Conservation (phyloP, 1,284 basidiomycete species). For the Tilletia caries region DNA sequence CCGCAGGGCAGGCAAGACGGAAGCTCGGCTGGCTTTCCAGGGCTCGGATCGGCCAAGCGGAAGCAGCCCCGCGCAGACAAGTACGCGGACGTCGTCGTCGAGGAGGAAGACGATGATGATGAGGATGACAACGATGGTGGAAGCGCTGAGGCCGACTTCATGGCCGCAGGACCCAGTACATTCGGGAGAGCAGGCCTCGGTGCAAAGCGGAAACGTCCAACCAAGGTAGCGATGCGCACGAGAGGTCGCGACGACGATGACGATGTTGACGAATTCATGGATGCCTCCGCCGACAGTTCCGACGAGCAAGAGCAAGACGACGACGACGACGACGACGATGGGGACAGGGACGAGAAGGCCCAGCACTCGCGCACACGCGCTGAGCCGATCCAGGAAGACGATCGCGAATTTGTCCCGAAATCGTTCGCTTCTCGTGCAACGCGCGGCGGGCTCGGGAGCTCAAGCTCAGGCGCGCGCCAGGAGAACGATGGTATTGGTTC, state of each 20-base stretch:
- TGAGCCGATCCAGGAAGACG: no score
- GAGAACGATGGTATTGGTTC: background rate
- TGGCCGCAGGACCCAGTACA: background rate
- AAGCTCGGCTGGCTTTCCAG: background rate
- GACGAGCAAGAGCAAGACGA: background rate
- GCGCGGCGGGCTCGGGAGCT: background rate
- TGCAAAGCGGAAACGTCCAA: background rate
- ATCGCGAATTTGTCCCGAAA: no score
- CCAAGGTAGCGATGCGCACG: background rate
- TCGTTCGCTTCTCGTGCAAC: no score
- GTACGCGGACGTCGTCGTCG: conserved; percentile 3
- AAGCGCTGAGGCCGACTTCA: background rate
- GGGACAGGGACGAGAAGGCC: no score
- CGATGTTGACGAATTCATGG: background rate
- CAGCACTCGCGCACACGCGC: no score
- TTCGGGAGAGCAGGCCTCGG: background rate
- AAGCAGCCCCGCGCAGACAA: background rate
- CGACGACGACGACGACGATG: background rate
- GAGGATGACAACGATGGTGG: background rate
- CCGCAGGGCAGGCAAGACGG: background rate
- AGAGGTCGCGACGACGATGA: background rate
- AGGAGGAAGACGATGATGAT: conserved; percentile 3
- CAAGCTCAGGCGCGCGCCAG: background rate
- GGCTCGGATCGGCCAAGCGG: background rate
- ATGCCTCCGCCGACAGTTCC: background rate